Percentiles rank a stretch among this genome's conserved stretches.
phyloP scores from a whole-genome alignment of 169 alveolate genomes.

The Plasmodium knowlesi region DNA sequence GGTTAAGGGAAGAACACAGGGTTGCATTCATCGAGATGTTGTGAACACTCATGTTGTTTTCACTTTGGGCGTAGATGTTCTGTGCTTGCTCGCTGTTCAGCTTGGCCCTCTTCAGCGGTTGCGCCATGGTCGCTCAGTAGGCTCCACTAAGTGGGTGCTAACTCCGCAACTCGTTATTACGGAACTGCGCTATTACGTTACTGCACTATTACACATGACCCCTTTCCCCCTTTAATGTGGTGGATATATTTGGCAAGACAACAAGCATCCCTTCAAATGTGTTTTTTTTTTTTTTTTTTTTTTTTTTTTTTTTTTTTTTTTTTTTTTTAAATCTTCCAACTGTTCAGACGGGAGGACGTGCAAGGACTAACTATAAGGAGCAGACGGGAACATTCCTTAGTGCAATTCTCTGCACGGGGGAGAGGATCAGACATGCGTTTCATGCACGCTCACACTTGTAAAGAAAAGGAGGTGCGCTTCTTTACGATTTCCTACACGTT shows the following conservation, averaged over 20 bases:
- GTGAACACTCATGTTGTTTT: conserved; percentile 78
- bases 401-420: not conserved
- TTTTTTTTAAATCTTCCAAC: not conserved
- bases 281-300: no score
- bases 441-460: not conserved
- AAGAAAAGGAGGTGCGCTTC: not conserved
- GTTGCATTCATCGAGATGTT: conserved; percentile 81
- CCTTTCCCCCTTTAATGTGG: not conserved
- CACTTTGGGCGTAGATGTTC: conserved; percentile 40
- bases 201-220: not conserved
- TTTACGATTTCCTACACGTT: not conserved
- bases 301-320: no score
- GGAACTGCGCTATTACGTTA: no score
- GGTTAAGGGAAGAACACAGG: conserved; percentile 77
- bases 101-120: conserved; percentile 14
- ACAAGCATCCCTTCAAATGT: not conserved
- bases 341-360: not conserved
- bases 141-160: not conserved
- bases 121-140: conserved; percentile 10
- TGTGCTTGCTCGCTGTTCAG: conserved; percentile 18
- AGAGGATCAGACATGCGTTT: not conserved
- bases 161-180: no score
- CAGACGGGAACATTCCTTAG: not conserved
- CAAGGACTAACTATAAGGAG: not conserved
- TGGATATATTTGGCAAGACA: not conserved